Base-by-base conservation (phyloP, 1,139 yeast genomes). In the Lodderomyces oxycetoniae region DNA sequence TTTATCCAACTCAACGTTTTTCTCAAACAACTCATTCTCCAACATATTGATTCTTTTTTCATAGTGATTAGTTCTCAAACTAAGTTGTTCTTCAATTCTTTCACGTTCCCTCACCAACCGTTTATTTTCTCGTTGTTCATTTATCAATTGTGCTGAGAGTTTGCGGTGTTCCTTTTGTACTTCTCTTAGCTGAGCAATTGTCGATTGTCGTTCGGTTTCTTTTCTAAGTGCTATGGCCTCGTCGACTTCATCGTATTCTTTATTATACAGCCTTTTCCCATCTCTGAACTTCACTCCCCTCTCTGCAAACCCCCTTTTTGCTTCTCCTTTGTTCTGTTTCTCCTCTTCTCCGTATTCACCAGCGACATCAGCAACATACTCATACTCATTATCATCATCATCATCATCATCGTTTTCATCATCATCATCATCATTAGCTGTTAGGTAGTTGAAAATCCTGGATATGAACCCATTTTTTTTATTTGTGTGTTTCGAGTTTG, bases 391-490 rank as follows among this genome's bases (percentile, higher is more conserved):
- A n/a, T n/a, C n/a, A n/a, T n/a, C n/a, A n/a, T n/a, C n/a, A n/a
- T n/a, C n/a, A n/a, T n/a, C n/a, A n/a, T n/a, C n/a, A n/a, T n/a
- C n/a, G n/a, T n/a, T n/a, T n/a, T n/a, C n/a, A n/a, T n/a, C n/a
- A n/a, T n/a, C n/a, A n/a, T n/a, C n/a, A 12, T 38, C 38, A 7
- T 40, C 41, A 14, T 31, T 30, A 13, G 29, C 37, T 3, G 44
- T 37, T 17, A 48, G 40, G 31, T 45, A 35, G 30, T 40, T 32
- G 15, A 47, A 39, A 8, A 50, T 32, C 32, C 43, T 42, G 6
- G 45, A 40, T 30, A 49, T 32, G 8, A 48, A 26, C 14, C 53
- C 52, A 12, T 26, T 25, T 9, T n/a, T 11, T 3, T 11, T 22
- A 20, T 36, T 36, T 8, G 30, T 26, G 12, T 23, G 32, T 10